Evolutionary conservation across 495 filamentous ascomycete genomes (phyloP).

Genomic region (Aspergillus funiculosus): DNA sequence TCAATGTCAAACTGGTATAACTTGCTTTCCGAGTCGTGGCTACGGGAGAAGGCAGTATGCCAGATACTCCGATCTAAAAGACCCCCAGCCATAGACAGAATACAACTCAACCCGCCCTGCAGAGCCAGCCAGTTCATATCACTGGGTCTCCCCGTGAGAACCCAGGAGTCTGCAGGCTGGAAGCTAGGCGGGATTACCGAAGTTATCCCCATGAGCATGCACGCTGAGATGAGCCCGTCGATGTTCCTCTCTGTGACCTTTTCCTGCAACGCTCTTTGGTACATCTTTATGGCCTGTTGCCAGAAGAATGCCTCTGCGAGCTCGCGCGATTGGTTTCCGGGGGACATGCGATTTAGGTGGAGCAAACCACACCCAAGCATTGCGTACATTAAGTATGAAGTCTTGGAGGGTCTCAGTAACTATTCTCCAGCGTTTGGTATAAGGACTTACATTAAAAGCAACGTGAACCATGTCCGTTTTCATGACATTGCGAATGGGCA

Average conservation of each 20-base stretch:
- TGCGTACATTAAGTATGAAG: slow-evolving; percentile 40
- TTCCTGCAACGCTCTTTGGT: slow-evolving; percentile 23
- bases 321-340: slow-evolving; percentile 19
- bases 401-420: slow-evolving; percentile 19
- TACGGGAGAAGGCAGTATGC: slow-evolving; percentile 25
- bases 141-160: slow-evolving; percentile 28
- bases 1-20: slow-evolving; percentile 21
- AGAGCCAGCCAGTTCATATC: slow-evolving; percentile 41
- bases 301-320: slow-evolving; percentile 39
- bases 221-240: slow-evolving; percentile 36
- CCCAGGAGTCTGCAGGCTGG: slow-evolving; percentile 39
- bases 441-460: slow-evolving; percentile 32
- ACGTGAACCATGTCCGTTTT: slow-evolving; percentile 34
- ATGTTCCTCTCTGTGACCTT: slow-evolving; percentile 27
- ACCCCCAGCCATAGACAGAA: slow-evolving; percentile 27
- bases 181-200: slow-evolving; percentile 33
- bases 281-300: slow-evolving; percentile 32
- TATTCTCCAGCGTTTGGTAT: neutral
- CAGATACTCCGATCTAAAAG: slow-evolving; percentile 34
- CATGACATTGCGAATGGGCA: slow-evolving; percentile 31
- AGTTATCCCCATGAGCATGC: slow-evolving; percentile 35
- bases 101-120: slow-evolving; percentile 33
- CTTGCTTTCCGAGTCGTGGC: slow-evolving; percentile 17
- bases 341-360: slow-evolving; percentile 33
- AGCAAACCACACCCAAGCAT: slow-evolving; percentile 37